phyloP scores from a whole-genome alignment of 768 basidiomycete species.

The Tubosaeta brunneosetosa region DNA sequence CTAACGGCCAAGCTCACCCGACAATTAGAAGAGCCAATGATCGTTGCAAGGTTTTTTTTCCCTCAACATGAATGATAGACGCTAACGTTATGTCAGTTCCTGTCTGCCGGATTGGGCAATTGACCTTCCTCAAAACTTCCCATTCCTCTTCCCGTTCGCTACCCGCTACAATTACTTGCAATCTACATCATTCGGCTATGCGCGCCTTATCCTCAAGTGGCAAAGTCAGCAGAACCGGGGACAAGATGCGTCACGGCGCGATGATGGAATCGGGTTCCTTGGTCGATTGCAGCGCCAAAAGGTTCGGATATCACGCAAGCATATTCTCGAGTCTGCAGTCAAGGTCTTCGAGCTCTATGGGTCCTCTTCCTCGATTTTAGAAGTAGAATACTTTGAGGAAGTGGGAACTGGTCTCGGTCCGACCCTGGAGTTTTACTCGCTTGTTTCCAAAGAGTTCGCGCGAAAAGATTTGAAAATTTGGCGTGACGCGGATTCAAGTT shows the following conservation, averaged over 20 bases:
- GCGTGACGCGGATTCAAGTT: slow-evolving; percentile 74
- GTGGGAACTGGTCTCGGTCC: slow-evolving; percentile 97
- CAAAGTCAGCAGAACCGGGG: slow-evolving; percentile 80
- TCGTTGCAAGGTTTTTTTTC: slow-evolving; percentile 80
- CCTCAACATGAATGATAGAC: not conserved
- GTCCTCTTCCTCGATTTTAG: slow-evolving; percentile 86
- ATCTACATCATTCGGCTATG: slow-evolving; percentile 96
- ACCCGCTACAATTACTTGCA: slow-evolving; percentile 97
- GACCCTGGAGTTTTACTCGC: slow-evolving; percentile 96
- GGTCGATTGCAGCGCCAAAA: slow-evolving; percentile 93
- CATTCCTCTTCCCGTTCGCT: slow-evolving; percentile 98
- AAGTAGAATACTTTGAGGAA: slow-evolving; percentile 99
- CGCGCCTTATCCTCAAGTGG: slow-evolving; percentile 92
- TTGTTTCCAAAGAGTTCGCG: slow-evolving; percentile 94
- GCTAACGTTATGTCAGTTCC: slow-evolving; percentile 47
- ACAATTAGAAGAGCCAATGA: slow-evolving; percentile 97
- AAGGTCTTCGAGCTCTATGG: slow-evolving; percentile 98
- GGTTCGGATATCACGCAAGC: slow-evolving; percentile 91
- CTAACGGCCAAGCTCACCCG: slow-evolving; percentile 95
- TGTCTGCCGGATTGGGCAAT: slow-evolving; percentile 97
- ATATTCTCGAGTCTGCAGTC: slow-evolving; percentile 91
- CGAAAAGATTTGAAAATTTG: slow-evolving; percentile 84
- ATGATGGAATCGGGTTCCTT: slow-evolving; percentile 89
- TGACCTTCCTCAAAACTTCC: slow-evolving; percentile 93
- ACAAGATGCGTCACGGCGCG: slow-evolving; percentile 75